These are phyloP conservation scores for Boletus sensibilis DNA, from an alignment of 768 basidiomycete genomes.

Conservation along the genomic window DNA sequence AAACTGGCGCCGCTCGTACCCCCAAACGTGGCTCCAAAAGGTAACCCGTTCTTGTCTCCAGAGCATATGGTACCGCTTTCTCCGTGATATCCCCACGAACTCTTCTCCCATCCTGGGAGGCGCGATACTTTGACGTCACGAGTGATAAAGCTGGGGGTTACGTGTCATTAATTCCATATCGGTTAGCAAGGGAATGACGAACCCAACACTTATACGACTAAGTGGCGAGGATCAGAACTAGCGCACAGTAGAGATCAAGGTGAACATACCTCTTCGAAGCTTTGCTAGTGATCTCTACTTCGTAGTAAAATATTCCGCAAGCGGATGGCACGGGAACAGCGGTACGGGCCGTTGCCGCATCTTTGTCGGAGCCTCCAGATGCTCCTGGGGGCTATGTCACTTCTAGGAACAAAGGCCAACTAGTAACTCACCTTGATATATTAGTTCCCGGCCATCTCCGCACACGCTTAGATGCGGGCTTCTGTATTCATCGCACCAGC, in stretches of 20 bases:
- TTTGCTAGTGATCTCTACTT: constrained; percentile 80
- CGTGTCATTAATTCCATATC: constrained; percentile 11
- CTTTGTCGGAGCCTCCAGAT: constrained; percentile 63
- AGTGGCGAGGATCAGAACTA: constrained; percentile 16
- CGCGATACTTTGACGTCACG: constrained; percentile 65
- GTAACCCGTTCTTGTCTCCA: constrained; percentile 65
- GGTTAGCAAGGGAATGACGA: constrained; percentile 21
- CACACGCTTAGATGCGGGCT: constrained; percentile 59
- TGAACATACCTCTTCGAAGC: constrained; percentile 70
- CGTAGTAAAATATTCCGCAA: constrained; percentile 94
- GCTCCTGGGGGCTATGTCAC: constrained; percentile 38
- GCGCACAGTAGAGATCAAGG: neutral
- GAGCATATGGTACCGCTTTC: constrained; percentile 82
- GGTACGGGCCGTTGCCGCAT: constrained; percentile 83
- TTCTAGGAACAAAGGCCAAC: neutral
- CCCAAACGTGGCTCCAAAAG: constrained; percentile 79
- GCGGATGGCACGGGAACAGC: constrained; percentile 75
- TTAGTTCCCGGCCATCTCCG: constrained; percentile 69
- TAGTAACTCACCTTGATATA: constrained; percentile 56
- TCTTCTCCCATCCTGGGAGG: constrained; percentile 82
- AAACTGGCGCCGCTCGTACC: constrained; percentile 46
- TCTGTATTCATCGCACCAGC: constrained; percentile 75
- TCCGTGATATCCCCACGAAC: constrained; percentile 93
- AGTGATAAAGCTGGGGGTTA: constrained; percentile 57
- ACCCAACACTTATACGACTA: constrained; percentile 85